phyloP scores from a whole-genome alignment of 164 flowering plant genomes.

The Kalanchoe fedtschenkoi region DNA sequence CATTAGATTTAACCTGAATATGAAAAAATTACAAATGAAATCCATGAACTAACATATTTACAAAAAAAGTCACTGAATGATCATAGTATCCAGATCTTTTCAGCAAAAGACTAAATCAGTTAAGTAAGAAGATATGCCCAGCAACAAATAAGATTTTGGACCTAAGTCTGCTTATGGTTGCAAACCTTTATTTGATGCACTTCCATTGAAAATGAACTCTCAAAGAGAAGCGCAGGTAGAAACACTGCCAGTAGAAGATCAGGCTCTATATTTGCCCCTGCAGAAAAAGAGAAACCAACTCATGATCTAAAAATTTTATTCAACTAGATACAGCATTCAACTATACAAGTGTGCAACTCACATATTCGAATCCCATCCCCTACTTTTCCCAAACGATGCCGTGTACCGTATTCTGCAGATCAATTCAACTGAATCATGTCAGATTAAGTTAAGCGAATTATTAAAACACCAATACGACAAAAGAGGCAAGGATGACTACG shows the following conservation, averaged over 20 bases:
- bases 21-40: not conserved
- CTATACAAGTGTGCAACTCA: constrained; percentile 27
- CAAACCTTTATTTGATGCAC: constrained; percentile 93
- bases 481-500: too few species aligned
- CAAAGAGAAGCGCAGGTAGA: constrained; percentile 93
- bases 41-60: not conserved
- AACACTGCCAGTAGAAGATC: constrained; percentile 83
- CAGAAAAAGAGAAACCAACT: constrained; percentile 9
- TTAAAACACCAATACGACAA: not conserved
- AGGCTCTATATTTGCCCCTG: constrained; percentile 90
- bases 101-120: too few species aligned
- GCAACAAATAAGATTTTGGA: too few species aligned
- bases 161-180: not conserved
- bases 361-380: constrained; percentile 88
- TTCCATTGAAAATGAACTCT: constrained; percentile 95
- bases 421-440: not conserved
- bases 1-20: not conserved
- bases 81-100: not conserved
- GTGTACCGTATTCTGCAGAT: constrained; percentile 71
- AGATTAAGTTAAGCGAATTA: not conserved
- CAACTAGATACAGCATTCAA: not conserved
- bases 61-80: not conserved
- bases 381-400: constrained; percentile 55
- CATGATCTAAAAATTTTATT: not conserved
- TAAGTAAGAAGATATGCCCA: too few species aligned